Evolutionary conservation across 306 rosid genomes (phyloP), one percentile per base, ranked within the genome.

Genomic region (Trichosanthes truncata): DNA sequence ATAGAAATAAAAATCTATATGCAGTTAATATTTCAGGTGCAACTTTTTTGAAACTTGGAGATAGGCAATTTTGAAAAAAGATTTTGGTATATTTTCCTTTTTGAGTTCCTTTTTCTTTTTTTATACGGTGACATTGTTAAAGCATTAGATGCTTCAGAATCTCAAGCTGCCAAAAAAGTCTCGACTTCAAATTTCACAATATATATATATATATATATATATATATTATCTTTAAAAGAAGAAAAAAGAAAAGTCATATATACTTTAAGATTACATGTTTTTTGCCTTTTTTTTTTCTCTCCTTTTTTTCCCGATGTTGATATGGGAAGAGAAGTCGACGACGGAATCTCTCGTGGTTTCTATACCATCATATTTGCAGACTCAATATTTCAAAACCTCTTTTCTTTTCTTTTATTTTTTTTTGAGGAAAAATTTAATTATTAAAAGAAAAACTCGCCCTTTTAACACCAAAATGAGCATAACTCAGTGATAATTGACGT

Each of bases 11-110:
- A 21, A 8, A 18, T 4, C 11, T 9, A n/a, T 10, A 21, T 8
- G 31, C 65, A 21, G 45, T 8, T 33, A 67, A 36, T 33, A 67
- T 67, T 41, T 69, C 11, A 69, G 52, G 36, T 23, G 33, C 20
- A 69, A 69, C 76, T 40, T 67, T 59, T 65, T 67, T 38, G 49
- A 38, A 36, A 35, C 48, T 17, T 69, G 53, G 35, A 69, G 76
- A 69, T 69, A 0, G 36, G 53, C 53, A 69, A 23, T 40, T 69
- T 40, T 9, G 18, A 38, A 38, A n/a, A 38, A 40, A 36, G 74
- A 69, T 41, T 69, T 69, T 41, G 77, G 77, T 72, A 71, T 71
- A 45, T 71, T 71, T 71, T 41, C 33, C 41, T 67, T 63, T 63
- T 63, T 33, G 0, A 3, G 40, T n/a, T 40, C 33, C 41, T 21